These are phyloP conservation scores for Paracamarosporium sp. DNA, from an alignment of 2,329 filamentous ascomycete genomes.

Conservation along the genomic window DNA sequence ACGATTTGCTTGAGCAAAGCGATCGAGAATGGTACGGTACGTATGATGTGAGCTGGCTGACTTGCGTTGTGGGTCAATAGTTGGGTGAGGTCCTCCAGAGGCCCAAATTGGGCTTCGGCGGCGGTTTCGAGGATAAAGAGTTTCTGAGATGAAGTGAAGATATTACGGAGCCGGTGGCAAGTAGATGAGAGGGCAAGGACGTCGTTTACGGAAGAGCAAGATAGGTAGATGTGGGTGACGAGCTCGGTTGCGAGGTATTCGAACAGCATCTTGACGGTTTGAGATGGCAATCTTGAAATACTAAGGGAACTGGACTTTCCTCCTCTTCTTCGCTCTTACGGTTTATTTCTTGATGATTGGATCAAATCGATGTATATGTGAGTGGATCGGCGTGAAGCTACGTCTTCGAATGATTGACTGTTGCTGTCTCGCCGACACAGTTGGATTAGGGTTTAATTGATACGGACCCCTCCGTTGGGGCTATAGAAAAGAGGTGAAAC, in stretches of 20 bases:
- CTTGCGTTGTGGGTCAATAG: constrained; percentile 66
- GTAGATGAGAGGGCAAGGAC: constrained; percentile 62
- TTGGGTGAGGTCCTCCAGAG: constrained; percentile 64
- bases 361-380: constrained; percentile 11
- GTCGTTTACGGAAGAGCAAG: constrained; percentile 59
- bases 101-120: constrained; percentile 64
- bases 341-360: constrained; percentile 8
- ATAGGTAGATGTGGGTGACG: constrained; percentile 63
- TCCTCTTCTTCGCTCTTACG: constrained; percentile 5
- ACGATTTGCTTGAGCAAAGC: constrained; percentile 64
- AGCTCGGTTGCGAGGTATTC: constrained; percentile 65
- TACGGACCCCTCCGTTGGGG: constrained; percentile 62
- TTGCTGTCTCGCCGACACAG: constrained; percentile 32
- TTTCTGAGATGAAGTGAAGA: constrained; percentile 61
- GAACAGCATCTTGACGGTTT: constrained; percentile 57
- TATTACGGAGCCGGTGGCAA: constrained; percentile 60
- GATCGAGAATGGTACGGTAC: constrained; percentile 60
- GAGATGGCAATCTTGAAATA: constrained; percentile 4
- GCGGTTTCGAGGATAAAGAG: constrained; percentile 61
- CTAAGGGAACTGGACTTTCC: constrained; percentile 7
- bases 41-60: constrained; percentile 63
- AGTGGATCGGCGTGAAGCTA: constrained; percentile 33
- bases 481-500: constrained; percentile 50
- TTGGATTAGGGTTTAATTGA: constrained; percentile 48
- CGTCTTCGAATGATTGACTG: constrained; percentile 12